Evolutionary conservation across 2,329 filamentous ascomycete species (phyloP).

Genomic region (Rasamsonia emersonii): DNA sequence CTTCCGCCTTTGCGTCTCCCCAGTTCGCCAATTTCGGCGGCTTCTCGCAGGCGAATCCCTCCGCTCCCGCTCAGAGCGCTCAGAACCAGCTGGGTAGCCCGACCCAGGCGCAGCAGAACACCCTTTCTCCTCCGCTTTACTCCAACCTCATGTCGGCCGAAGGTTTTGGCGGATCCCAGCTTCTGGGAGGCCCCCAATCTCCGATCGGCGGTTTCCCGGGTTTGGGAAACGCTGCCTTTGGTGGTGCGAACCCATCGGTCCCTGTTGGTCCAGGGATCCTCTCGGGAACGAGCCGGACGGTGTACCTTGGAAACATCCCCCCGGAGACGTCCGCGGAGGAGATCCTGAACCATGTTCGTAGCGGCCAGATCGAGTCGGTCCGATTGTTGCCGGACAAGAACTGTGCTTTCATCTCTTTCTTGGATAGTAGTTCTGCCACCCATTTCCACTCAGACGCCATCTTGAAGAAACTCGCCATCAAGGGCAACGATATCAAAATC

Average conservation of each 20-base stretch:
- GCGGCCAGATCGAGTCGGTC: constrained; percentile 98
- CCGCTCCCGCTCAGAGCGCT: constrained; percentile 47
- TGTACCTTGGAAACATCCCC: constrained; percentile 97
- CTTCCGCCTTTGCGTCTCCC: constrained; percentile 77
- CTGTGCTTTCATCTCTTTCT: constrained; percentile 98
- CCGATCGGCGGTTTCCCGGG: constrained; percentile 68
- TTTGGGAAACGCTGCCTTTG: constrained; percentile 50
- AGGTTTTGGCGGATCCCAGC: constrained; percentile 70
- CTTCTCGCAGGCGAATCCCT: constrained; percentile 57
- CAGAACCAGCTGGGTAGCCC: constrained; percentile 62
- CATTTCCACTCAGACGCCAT: constrained; percentile 99
- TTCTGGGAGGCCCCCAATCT: constrained; percentile 73
- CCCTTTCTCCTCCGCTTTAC: constrained; percentile 73
- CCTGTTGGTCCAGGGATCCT: constrained; percentile 70
- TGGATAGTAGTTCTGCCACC: constrained; percentile 93
- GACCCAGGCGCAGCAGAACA: constrained; percentile 56
- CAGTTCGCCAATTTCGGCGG: constrained; percentile 80
- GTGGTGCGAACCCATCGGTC: constrained; percentile 63
- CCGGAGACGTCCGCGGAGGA: constrained; percentile 94
- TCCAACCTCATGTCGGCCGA: constrained; percentile 80
- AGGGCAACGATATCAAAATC: constrained; percentile 98
- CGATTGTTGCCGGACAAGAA: constrained; percentile 97
- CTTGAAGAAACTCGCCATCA: constrained; percentile 97
- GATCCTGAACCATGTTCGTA: constrained; percentile 90
- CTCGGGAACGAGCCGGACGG: constrained; percentile 86